Base-by-base conservation (phyloP, 495 filamentous ascomycete species). In the Annulohypoxylon nitens region DNA sequence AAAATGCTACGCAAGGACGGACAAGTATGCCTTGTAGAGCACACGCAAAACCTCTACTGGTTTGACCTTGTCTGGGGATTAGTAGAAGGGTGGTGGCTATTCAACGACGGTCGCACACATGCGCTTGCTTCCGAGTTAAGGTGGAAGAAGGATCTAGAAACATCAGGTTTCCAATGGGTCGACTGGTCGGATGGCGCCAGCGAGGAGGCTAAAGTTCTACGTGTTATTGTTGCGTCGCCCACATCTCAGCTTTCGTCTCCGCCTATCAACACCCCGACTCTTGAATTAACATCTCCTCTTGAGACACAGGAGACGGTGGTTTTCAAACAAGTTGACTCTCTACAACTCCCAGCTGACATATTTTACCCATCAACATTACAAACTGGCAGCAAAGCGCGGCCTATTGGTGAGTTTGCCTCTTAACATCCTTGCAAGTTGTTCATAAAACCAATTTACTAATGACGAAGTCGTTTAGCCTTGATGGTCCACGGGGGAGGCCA, bases 401-500 rank as follows among this genome's bases (percentile, higher is more conserved):
- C 66, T 12, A 59, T 69, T 14, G 66, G 66, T 69, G 47, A 69
- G 66, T n/a, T 39, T 16, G n/a, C 36, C 2, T 20, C 18, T 18
- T 39, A 41, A 45, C 6, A 2, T 6, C 25, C 14, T 16, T 14
- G 20, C 2, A 20, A 10, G 0, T 7, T 59, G 41, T 47, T 50
- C 37, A 30, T 6, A 39, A 4, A 12, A 36, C 41, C 12, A 11
- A 2, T 36, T 59, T 60, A 53, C 65, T 68, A 26, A 67, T n/a
- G 18, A 12, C 11, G 3, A 53, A 12, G 6, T 37, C 26, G 10
- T 53, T n/a, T 54, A 87, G 88, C 87, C 8, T 72, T 90, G 1
- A 85, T 90, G 84, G 83, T 89, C 48, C 88, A 90, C 61, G 87
- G 88, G 0, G 87, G 87, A 10, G 81, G 87, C 34, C 85, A 89